Conservation (phyloP, 805 yeast genomes). For the Brettanomyces bruxellensis region DNA sequence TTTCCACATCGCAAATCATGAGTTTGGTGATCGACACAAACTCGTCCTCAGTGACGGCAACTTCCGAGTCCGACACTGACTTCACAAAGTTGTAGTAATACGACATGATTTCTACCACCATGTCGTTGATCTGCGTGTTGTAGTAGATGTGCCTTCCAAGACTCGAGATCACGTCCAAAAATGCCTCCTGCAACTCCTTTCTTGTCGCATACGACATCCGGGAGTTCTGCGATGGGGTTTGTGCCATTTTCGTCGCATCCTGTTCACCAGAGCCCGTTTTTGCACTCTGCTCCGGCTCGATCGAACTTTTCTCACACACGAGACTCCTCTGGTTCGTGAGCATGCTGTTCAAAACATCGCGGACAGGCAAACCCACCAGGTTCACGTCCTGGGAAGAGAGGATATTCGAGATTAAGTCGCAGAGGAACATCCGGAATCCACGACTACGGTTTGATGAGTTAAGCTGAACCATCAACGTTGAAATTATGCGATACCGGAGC, state of each 20-base stretch:
- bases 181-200: slow-evolving; percentile 29
- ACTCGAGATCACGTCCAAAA: slow-evolving; percentile 53
- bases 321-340: slow-evolving; percentile 36
- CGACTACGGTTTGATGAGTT: slow-evolving; percentile 5
- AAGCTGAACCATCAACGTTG: slow-evolving; percentile 22
- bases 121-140: slow-evolving; percentile 78
- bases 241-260: no score
- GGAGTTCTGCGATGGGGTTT: slow-evolving; percentile 6
- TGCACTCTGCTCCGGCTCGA: no score
- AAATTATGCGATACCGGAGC: slow-evolving; percentile 21
- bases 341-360: slow-evolving; percentile 63
- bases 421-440: slow-evolving; percentile 12
- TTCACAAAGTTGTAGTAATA: slow-evolving; percentile 28
- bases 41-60: slow-evolving; percentile 4
- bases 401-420: slow-evolving; percentile 32
- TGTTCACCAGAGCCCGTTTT: no score
- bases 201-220: neutral
- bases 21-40: slow-evolving; percentile 13
- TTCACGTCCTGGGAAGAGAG: slow-evolving; percentile 65
- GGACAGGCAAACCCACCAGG: slow-evolving; percentile 78
- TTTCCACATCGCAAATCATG: slow-evolving; percentile 18
- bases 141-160: slow-evolving; percentile 75
- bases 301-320: slow-evolving; percentile 8
- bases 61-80: slow-evolving; percentile 4
- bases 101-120: slow-evolving; percentile 57